Base-by-base conservation (phyloP, 2,329 filamentous ascomycete genomes). In the Penicillium sp. region DNA sequence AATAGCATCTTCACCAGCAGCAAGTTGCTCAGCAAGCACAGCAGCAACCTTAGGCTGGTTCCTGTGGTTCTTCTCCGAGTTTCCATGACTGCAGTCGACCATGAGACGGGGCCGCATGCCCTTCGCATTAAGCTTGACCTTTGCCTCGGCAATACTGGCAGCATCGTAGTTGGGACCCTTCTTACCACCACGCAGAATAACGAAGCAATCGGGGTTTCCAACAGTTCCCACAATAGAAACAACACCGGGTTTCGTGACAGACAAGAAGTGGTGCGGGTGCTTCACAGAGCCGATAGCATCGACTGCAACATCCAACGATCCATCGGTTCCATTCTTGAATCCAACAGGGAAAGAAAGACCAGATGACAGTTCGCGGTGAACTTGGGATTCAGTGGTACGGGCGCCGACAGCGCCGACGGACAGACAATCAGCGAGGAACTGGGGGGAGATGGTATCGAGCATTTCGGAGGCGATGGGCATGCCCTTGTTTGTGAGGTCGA, bases 241-340 rank as follows among this genome's bases (percentile, higher is more conserved):
- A 27, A 97, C 87, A 62, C 94, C 94, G 22, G 92, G 92, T 81
- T 97, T 97, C 21, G 94, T 97, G 62, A 97, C 93, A 5, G 92
- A 96, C 65, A 99, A 83, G 83, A 99, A 97, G 80, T 97, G 92
- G 71, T 99, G 94, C 14, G 91, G 90, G 71, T 96, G 90, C 72
- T 84, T 87, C 47, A 95, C 93, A 14, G 94, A 90, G 58, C 92
- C 92, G 72, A 97, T 96, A 47, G 94, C 94, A 72, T 99, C 94
- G 65, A 97, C 90, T 11, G 94, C 92, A 4, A 97, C 92, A 53
- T 87, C 84, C 45, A 97, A 79, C 8, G 88, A 88, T 48, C 94
- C 94, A 72, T 99, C 94, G 31, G 94, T 99, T 61, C 94, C 94
- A 76, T 99, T 99, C 84, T 99, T 99, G 88, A 99, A 99, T 48